phyloP scores from a whole-genome alignment of 257 asterid species.

The Parsonsia alboflavescens region DNA sequence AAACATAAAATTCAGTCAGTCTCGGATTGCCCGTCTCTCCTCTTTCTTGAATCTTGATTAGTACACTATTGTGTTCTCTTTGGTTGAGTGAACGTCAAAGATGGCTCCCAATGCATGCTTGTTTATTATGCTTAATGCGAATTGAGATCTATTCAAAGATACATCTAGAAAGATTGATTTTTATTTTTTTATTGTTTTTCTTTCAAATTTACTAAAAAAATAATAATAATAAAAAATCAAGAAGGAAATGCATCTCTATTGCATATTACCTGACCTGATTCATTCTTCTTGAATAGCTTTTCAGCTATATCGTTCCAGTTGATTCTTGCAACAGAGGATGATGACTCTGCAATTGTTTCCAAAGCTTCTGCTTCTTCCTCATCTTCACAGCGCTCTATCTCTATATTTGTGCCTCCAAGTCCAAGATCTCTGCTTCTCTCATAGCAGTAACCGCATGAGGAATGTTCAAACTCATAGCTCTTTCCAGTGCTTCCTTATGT shows the following conservation, averaged over 20 bases:
- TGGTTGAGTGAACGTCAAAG: too few species aligned
- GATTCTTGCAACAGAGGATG: constrained; percentile 31
- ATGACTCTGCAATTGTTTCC: constrained; percentile 11
- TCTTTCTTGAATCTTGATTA: too few species aligned
- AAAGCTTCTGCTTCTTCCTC: constrained; percentile 14
- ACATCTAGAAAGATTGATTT: too few species aligned
- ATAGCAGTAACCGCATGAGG: constrained; percentile 55
- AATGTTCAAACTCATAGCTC: constrained; percentile 80
- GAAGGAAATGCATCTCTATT: constrained; percentile 24
- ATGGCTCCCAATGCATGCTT: too few species aligned
- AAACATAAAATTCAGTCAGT: too few species aligned
- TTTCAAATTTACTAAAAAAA: too few species aligned
- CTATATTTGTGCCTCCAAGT: constrained; percentile 19
- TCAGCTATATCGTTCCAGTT: constrained; percentile 64
- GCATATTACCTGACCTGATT: constrained; percentile 35
- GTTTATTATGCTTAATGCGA: too few species aligned
- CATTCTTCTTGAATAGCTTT: constrained; percentile 55
- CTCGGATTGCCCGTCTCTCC: too few species aligned
- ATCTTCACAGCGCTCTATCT: constrained; percentile 11
- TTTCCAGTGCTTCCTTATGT: constrained; percentile 85
- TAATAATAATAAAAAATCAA: not conserved
- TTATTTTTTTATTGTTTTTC: too few species aligned
- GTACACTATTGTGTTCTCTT: too few species aligned
- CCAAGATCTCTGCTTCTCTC: constrained; percentile 30
- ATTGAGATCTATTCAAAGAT: too few species aligned